Evolutionary conservation across 768 basidiomycete species (phyloP).

Genomic region (Tricholoma terreum): DNA sequence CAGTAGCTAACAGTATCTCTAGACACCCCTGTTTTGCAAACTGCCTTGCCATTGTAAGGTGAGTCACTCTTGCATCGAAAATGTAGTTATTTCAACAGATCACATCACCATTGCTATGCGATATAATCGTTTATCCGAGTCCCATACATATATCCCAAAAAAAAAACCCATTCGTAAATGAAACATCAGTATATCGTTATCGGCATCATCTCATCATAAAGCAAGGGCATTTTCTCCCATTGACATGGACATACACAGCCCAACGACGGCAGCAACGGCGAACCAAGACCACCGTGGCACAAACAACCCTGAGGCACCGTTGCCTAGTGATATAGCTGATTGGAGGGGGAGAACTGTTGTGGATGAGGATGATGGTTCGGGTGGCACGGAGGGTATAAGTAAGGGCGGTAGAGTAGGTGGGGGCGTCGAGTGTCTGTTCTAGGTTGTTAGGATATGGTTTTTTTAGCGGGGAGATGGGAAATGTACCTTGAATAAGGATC

Average conservation of each 20-base stretch:
- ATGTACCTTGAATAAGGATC: constrained; percentile 11
- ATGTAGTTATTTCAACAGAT: too few species aligned
- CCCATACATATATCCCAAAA: too few species aligned
- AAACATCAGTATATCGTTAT: too few species aligned
- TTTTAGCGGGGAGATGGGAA: background rate
- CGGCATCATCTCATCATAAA: too few species aligned
- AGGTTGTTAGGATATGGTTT: background rate
- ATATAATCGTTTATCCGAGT: too few species aligned
- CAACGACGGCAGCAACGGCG: background rate
- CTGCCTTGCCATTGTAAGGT: too few species aligned
- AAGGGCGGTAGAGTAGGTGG: background rate
- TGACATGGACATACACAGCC: background rate
- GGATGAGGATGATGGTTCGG: background rate
- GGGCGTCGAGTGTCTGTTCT: constrained; percentile 8
- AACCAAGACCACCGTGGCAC: background rate
- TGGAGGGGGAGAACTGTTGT: background rate
- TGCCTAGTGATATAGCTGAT: background rate
- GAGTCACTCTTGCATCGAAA: too few species aligned
- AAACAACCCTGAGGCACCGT: background rate
- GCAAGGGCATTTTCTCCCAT: too few species aligned
- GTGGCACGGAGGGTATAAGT: background rate
- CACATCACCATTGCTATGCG: too few species aligned
- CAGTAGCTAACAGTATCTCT: too few species aligned
- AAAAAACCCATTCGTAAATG: too few species aligned
- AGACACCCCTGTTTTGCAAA: too few species aligned